Base-by-base conservation (phyloP, 148 eudicot genomes). In the Suaeda aralocaspica region DNA sequence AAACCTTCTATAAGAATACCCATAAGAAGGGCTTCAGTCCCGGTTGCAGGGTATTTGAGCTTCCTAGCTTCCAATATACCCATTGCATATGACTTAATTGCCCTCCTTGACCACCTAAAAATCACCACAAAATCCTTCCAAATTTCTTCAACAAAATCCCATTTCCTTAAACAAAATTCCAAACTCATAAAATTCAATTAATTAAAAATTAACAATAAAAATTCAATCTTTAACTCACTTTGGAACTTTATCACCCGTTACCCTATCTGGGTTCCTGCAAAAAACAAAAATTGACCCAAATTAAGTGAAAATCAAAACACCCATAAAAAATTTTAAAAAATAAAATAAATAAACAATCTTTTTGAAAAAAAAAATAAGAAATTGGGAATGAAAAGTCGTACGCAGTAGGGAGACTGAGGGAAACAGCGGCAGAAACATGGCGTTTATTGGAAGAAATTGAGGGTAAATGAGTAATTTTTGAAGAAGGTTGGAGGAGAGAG, bases 21-120 rank as follows among this genome's bases (percentile, higher is more conserved):
- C 90, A 86, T 80, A 50, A 90, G 86, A 74, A 90, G 77, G 68
- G 90, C 87, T 76, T 90, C 96, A 15, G 96, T 90, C 24, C 92
- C 96, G 16, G 83, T 84, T 29, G 66, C 74, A 25, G 85, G 71
- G 66, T 77, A 78, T 61, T 76, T 83, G 21, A 90, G 81, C 80
- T 90, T 90, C 78, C 90, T 80, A 70, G 96, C 89, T 84, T 91
- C 94, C 86, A 88, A 79, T 78, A 86, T 88, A 41, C 74, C 82
- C 94, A 91, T 81, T 30, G 94, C 84, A 81, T 82, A 91, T 45
- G 92, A 80, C 82, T 87, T 91, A 70, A 87, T 82, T 26, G 86
- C 92, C 78, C 78, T 87, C 68, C 74, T 66, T 59, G 92, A 87
- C 97, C 94, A 91, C 83, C 97, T 88, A 68, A 71, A 69, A 78